Evolutionary conservation across 2,329 filamentous ascomycete species (phyloP).

Genomic region (Sphaerulina vaccinii): DNA sequence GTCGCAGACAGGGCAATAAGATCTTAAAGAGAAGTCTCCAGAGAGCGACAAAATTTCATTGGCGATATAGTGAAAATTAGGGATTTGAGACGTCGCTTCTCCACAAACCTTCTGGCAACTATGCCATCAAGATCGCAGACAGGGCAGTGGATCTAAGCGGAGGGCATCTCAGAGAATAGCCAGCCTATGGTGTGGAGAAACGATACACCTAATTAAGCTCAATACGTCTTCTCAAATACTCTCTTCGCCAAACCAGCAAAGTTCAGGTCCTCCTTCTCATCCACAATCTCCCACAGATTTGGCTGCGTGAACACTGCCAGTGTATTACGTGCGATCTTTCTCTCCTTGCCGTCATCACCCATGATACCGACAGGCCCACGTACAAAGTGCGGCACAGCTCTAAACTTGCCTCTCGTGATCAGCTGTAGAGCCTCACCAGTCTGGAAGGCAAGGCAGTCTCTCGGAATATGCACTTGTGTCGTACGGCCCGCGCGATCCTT

Average conservation of each 20-base stretch:
- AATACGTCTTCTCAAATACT: constrained; percentile 27
- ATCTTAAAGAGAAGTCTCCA: too few relatives aligned
- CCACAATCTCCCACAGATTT: constrained; percentile 78
- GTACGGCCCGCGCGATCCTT: constrained; percentile 76
- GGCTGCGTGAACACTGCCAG: constrained; percentile 97
- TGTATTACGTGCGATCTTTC: constrained; percentile 65
- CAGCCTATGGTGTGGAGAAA: too few relatives aligned
- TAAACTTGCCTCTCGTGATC: constrained; percentile 88
- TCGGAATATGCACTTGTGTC: constrained; percentile 88
- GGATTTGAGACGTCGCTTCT: too few relatives aligned
- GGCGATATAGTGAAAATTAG: too few relatives aligned
- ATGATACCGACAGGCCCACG: constrained; percentile 57
- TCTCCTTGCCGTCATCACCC: constrained; percentile 49
- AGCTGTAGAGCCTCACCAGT: constrained; percentile 88
- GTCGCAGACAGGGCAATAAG: too few relatives aligned
- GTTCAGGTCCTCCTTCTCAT: constrained; percentile 56
- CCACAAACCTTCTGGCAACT: too few relatives aligned
- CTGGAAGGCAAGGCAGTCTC: constrained; percentile 91
- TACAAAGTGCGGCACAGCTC: constrained; percentile 94
- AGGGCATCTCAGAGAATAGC: too few relatives aligned
- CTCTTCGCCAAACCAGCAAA: constrained; percentile 25
- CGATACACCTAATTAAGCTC: constrained; percentile 1
- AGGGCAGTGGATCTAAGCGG: too few relatives aligned
- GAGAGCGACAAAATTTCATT: too few relatives aligned
- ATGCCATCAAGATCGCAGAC: too few relatives aligned